Base-by-base conservation (phyloP, 495 filamentous ascomycete genomes). In the Opeltia flavorubescens region DNA sequence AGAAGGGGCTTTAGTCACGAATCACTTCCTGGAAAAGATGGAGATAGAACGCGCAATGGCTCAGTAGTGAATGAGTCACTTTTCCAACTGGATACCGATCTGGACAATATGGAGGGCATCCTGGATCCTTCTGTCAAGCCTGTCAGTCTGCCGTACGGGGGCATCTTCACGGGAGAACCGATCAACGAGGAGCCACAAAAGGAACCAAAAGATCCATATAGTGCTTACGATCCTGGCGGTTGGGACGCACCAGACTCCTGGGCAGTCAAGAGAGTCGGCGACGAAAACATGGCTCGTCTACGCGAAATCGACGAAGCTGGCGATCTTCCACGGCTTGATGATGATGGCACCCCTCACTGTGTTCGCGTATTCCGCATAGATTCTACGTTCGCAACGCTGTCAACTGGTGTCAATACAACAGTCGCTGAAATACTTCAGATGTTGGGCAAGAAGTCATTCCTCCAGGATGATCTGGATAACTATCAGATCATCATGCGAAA, bases 221-320 rank as follows among this genome's bases (percentile, higher is more conserved):
- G 64, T 8, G 27, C 27, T 18, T 49, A 51, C 28, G 49, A 43
- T 18, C 55, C 49, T 36, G 67, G 68, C 3, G 70, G 72, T 5
- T 95, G 89, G 89, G 80, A 86, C 61, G 86, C 87, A 2, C 89
- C 89, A 9, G 89, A 95, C 59, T 91, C 85, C 61, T 95, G 89
- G 89, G 84, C 82, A 28, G 86, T 94, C 28, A 84, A 80, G 50
- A 78, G 73, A 48, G 67, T 68, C 24, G 66, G 68, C 9, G 75
- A 88, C 40, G 85, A 89, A 40, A 76, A 79, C 54, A 65, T 75
- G 29, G 54, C 64, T 15, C 63, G 70, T 15, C 51, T 80, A 8
- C 61, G 60, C n/a, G 81, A 86, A 42, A 74, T 81, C 35, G 75
- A 76, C 46, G 73, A 80, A 21, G 59, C 61, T 43, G 71, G 69